A percentile compares a stretch with the other conserved stretches of the same genome.
Conservation (phyloP, 192 early-diverging fungal species). For the Phlyctochytrium bullatum region DNA sequence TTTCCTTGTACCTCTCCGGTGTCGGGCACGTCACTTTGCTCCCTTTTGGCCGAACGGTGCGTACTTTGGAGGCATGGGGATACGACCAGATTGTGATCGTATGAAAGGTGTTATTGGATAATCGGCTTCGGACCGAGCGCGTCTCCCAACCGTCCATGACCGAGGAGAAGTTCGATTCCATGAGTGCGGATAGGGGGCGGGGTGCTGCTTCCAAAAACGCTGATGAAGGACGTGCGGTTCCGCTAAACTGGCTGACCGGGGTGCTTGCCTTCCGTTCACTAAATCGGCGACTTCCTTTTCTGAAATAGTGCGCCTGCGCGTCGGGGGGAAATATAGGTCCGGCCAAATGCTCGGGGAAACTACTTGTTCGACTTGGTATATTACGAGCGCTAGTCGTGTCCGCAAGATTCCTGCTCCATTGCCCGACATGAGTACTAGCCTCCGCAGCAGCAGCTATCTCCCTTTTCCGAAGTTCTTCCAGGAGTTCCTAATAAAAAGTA, state of each 20-base stretch:
- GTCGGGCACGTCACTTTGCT: background rate
- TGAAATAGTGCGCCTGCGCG: slow-evolving; percentile 1
- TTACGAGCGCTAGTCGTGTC: slow-evolving; percentile 6
- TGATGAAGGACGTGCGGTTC: background rate
- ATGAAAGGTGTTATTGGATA: background rate
- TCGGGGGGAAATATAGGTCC: slow-evolving; percentile 46
- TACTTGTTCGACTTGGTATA: slow-evolving; percentile 22
- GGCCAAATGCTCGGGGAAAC: slow-evolving; percentile 46
- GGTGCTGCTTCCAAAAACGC: background rate
- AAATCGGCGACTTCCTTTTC: background rate
- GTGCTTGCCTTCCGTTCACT: background rate
- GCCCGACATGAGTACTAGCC: slow-evolving; percentile 3
- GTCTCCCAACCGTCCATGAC: background rate
- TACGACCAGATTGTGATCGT: background rate
- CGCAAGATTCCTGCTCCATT: slow-evolving; percentile 2
- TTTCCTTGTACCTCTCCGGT: background rate
- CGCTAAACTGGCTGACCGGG: background rate
- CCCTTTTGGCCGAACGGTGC: background rate
- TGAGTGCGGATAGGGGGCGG: background rate
- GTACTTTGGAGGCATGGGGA: background rate
- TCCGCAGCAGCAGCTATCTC: slow-evolving; percentile 16
- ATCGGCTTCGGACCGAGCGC: background rate
- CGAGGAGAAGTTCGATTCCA: background rate
- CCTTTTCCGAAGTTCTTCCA: slow-evolving; percentile 11
- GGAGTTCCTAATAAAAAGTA: slow-evolving; percentile 1